Evolutionary conservation across 208 protist genomes (phyloP), one percentile per base, ranked within the genome.

Genomic region (Kentomonas sorsogonicus): DNA sequence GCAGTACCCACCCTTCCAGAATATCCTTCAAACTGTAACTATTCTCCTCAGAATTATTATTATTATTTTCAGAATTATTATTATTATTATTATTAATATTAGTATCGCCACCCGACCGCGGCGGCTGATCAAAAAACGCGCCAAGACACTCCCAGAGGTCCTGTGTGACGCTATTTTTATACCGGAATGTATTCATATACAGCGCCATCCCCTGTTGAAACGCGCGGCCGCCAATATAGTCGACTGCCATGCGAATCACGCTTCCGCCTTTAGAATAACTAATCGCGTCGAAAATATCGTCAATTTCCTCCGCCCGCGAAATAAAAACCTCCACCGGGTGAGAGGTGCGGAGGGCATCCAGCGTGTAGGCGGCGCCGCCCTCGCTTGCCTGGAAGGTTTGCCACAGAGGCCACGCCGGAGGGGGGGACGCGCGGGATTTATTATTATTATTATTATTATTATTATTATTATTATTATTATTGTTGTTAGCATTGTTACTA

Each of bases 231-330:
- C 91, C 89, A 56, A 98, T 77, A 57, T 83, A 91, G 46, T 83
- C 77, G 41, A 77, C 68, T 15, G 83, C 63, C 94, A 98, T 97
- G 56, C 83, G 77, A 9, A 98, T 53, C 18, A 97, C 60, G 64
- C 77, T 77, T 29, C 70, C 72, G 36, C 91, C 93, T 60, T 96
- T 96, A 20, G 65, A 78, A 72, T 97, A 96, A 58, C 74, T 86
- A 63, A 97, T 97, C 27, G 73, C 86, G 74, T 97, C 93, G 68
- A 97, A 97, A 59, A 97, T 94, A 52, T 93, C 79, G 51, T 98
- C 84, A 55, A 97, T 82, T 57, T 97, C 79, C 29, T 83, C 63
- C 9, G 95, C 74, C 63, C 93, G 56, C 51, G 65, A 62, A 52
- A 98, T 70, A 40, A 78, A 68, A 26, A 97, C 83, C 66, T 97